Conservation (phyloP, 116 monocot species). For the Cymodocea nodosa region DNA sequence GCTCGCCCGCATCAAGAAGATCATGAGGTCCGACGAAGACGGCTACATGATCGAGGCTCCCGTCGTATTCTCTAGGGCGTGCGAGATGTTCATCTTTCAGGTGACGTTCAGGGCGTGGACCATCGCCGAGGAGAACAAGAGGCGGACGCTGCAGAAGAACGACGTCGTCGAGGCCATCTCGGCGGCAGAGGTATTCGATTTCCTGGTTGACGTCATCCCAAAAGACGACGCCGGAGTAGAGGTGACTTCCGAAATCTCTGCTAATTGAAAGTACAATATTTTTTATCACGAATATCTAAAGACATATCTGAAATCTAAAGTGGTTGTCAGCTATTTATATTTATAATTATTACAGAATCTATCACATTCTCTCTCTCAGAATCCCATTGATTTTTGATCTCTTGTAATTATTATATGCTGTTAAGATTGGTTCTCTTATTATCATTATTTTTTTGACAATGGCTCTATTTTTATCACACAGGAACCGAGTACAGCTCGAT, state of each 20-base stretch:
- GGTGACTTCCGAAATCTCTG: neutral
- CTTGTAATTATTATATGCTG: no score
- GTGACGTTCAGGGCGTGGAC: constrained; percentile 64
- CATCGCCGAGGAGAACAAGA: constrained; percentile 79
- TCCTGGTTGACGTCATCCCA: constrained; percentile 68
- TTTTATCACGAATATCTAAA: no score
- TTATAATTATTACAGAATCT: no score
- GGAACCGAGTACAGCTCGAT: no score
- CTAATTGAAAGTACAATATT: no score
- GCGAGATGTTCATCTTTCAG: constrained; percentile 88
- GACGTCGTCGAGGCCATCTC: constrained; percentile 67
- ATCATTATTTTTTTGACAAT: no score
- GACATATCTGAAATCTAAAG: no score
- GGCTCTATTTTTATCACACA: no score
- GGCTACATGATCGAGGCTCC: constrained; percentile 89
- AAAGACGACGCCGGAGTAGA: constrained; percentile 49
- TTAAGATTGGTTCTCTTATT: no score
- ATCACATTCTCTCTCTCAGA: no score
- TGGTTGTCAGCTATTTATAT: no score
- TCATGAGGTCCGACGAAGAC: constrained; percentile 91
- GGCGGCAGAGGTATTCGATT: constrained; percentile 65
- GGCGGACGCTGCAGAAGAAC: constrained; percentile 71
- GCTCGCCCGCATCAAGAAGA: constrained; percentile 82
- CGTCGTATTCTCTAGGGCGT: constrained; percentile 73
- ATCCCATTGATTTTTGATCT: no score